Evolutionary conservation across 1,284 basidiomycete genomes (phyloP).

Genomic region (Sparassis latifolia): DNA sequence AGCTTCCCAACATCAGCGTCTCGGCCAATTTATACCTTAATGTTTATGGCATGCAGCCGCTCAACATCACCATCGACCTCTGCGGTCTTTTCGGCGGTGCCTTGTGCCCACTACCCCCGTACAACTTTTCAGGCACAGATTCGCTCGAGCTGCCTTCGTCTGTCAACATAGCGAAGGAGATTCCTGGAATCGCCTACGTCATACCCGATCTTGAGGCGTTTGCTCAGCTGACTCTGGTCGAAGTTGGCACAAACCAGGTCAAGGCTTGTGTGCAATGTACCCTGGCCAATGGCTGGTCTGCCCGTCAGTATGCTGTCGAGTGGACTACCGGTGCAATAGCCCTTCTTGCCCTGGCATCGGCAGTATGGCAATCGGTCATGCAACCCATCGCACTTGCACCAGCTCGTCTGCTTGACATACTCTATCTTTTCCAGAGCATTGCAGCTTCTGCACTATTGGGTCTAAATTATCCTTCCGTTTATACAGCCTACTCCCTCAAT

Average conservation of each 20-base stretch:
- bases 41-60: slow-evolving; percentile 71
- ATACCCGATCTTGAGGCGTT: slow-evolving; percentile 93
- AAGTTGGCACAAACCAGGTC: slow-evolving; percentile 60
- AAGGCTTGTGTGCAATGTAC: slow-evolving; percentile 91
- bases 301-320: slow-evolving; percentile 66
- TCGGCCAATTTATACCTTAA: slow-evolving; percentile 75
- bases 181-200: slow-evolving; percentile 79
- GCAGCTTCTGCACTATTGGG: slow-evolving; percentile 61
- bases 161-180: slow-evolving; percentile 43
- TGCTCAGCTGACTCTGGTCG: slow-evolving; percentile 73
- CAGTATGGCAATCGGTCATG: slow-evolving; percentile 58
- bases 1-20: slow-evolving; percentile 74
- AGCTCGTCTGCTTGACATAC: slow-evolving; percentile 72
- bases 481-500: slow-evolving; percentile 76
- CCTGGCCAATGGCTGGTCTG: slow-evolving; percentile 86
- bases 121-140: slow-evolving; percentile 82
- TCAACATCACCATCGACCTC: slow-evolving; percentile 77
- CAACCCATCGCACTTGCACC: slow-evolving; percentile 36
- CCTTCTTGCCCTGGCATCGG: slow-evolving; percentile 61
- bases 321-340: slow-evolving; percentile 75
- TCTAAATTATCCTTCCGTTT: slow-evolving; percentile 84
- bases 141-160: slow-evolving; percentile 65
- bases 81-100: slow-evolving; percentile 71
- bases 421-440: slow-evolving; percentile 80
- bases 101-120: slow-evolving; percentile 83